Evolutionary conservation across 2,329 filamentous ascomycete species (phyloP).

Genomic region (Lachnellula subtilissima): DNA sequence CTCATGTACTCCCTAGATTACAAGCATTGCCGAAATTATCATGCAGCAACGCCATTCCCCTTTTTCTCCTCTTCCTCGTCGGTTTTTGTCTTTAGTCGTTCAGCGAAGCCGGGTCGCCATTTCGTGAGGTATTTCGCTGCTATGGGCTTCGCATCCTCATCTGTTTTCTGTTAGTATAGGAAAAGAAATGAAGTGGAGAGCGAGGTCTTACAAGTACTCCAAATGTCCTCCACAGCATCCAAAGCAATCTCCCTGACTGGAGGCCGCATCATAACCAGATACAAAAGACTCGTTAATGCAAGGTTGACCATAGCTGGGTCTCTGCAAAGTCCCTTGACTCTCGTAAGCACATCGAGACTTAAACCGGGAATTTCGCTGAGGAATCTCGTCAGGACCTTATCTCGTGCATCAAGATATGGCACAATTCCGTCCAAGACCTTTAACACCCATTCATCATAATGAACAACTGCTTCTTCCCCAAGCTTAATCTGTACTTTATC

Average conservation of each 20-base stretch:
- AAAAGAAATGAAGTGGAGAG: not conserved
- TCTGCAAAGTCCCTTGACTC: slow-evolving; percentile 63
- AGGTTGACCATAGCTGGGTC: slow-evolving; percentile 61
- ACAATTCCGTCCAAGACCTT: slow-evolving; percentile 84
- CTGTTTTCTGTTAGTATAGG: slow-evolving; percentile 34
- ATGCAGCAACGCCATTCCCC: slow-evolving; percentile 10
- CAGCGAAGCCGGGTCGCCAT: slow-evolving; percentile 46
- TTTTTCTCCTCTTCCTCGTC: slow-evolving; percentile 15
- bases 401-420: slow-evolving; percentile 84
- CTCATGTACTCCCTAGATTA: slow-evolving; percentile 6
- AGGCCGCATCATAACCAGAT: slow-evolving; percentile 63
- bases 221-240: slow-evolving; percentile 62
- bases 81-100: slow-evolving; percentile 19
- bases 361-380: slow-evolving; percentile 86
- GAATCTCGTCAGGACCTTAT: slow-evolving; percentile 86
- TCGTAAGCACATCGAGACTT: slow-evolving; percentile 63
- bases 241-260: slow-evolving; percentile 59
- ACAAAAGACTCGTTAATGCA: slow-evolving; percentile 60
- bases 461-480: slow-evolving; percentile 45
- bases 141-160: slow-evolving; percentile 58
- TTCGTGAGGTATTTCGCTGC: slow-evolving; percentile 58
- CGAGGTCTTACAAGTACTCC: slow-evolving; percentile 55
- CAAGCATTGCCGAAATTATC: not conserved
- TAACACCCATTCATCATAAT: slow-evolving; percentile 77
- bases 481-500: slow-evolving; percentile 56